Evolutionary conservation across 345 rosid species (phyloP).

Genomic region (Anastatica hierochuntica): DNA sequence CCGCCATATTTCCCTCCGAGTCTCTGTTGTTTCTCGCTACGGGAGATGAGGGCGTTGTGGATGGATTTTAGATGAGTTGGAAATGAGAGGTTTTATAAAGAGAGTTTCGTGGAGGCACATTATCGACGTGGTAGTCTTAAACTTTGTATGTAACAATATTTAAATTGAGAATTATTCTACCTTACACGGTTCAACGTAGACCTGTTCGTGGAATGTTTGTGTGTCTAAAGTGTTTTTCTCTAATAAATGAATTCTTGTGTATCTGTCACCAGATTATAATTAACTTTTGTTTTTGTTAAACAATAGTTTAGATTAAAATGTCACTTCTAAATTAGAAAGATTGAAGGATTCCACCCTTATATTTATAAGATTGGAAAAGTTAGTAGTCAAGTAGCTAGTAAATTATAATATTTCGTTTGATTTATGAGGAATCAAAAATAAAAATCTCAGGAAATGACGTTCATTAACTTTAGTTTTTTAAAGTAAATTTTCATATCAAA

Average conservation of each 20-base stretch:
- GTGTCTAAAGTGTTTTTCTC: background rate
- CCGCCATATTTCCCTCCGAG: constrained; percentile 10
- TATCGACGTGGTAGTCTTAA: constrained; percentile 26
- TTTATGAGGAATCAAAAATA: background rate
- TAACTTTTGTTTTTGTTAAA: too few species aligned
- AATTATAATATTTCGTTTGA: background rate
- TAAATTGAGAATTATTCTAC: constrained; percentile 8
- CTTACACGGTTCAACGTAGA: too few species aligned
- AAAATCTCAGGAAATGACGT: background rate
- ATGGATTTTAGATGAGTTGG: background rate
- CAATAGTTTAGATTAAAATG: too few species aligned
- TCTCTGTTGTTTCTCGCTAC: background rate
- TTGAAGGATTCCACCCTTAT: background rate
- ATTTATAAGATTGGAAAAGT: background rate
- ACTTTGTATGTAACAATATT: constrained; percentile 11
- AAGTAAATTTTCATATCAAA: background rate
- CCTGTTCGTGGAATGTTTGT: background rate
- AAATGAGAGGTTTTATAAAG: constrained; percentile 5
- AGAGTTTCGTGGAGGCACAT: constrained; percentile 29
- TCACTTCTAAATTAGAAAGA: too few species aligned
- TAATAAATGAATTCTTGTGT: background rate
- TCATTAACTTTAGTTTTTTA: background rate
- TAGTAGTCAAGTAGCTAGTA: background rate
- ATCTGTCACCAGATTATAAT: too few species aligned
- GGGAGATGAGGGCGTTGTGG: background rate